Conservation (phyloP, 1,284 basidiomycete genomes). For the Pseudozyma sp. region DNA sequence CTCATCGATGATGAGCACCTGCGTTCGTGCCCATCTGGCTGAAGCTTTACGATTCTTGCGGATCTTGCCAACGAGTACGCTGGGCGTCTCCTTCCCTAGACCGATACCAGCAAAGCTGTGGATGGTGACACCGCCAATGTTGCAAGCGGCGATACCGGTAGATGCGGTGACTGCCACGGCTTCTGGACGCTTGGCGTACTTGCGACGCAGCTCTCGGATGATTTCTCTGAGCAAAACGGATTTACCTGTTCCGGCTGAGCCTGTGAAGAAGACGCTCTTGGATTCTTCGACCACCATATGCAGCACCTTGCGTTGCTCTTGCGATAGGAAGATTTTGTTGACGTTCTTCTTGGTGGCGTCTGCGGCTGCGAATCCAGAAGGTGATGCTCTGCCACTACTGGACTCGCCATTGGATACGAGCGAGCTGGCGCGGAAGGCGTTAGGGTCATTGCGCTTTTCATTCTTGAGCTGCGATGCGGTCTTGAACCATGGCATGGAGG, state of each 20-base stretch:
- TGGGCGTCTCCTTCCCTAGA: slow-evolving; percentile 78
- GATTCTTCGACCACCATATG: slow-evolving; percentile 60
- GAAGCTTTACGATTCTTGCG: slow-evolving; percentile 78
- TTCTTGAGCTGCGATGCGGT: slow-evolving; percentile 40
- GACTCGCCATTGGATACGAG: slow-evolving; percentile 14
- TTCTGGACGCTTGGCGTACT: slow-evolving; percentile 72
- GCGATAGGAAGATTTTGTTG: slow-evolving; percentile 57
- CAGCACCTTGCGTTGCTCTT: slow-evolving; percentile 64
- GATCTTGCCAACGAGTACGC: slow-evolving; percentile 77
- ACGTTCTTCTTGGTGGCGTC: slow-evolving; percentile 24
- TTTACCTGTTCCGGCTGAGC: slow-evolving; percentile 93
- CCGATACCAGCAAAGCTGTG: slow-evolving; percentile 93
- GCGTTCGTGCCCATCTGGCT: slow-evolving; percentile 78
- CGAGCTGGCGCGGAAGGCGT: slow-evolving; percentile 29
- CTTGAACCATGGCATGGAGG: slow-evolving; percentile 37
- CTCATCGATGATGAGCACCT: slow-evolving; percentile 94
- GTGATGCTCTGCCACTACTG: slow-evolving; percentile 9
- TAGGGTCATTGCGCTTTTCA: slow-evolving; percentile 32
- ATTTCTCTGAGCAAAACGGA: slow-evolving; percentile 92
- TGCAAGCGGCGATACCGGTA: slow-evolving; percentile 88
- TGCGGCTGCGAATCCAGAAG: slow-evolving; percentile 3
- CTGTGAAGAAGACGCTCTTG: slow-evolving; percentile 93
- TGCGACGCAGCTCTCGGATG: slow-evolving; percentile 76
- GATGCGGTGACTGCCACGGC: slow-evolving; percentile 87
- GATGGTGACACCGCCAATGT: slow-evolving; percentile 91